These are phyloP conservation scores for Sporothrix pseudoabietina DNA, from an alignment of 2,329 filamentous ascomycete species.

Conservation along the genomic window DNA sequence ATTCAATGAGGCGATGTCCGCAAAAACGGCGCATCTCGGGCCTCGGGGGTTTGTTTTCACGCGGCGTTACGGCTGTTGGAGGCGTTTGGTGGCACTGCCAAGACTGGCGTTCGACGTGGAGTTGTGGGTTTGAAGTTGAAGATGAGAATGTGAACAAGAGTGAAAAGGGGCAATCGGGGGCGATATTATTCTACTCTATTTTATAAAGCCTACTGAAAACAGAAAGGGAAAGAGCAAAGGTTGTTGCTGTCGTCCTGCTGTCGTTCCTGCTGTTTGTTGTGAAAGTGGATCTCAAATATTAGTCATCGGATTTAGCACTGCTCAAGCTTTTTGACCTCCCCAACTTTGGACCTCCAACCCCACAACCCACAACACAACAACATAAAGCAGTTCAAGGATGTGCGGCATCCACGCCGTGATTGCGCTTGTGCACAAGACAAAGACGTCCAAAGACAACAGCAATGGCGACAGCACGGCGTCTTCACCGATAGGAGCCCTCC, in stretches of 20 bases:
- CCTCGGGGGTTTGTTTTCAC: neutral
- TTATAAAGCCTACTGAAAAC: too few relatives aligned
- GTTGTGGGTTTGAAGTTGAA: neutral
- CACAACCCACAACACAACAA: neutral
- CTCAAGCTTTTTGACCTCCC: neutral
- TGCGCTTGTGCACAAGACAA: conserved; percentile 39
- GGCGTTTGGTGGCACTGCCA: neutral
- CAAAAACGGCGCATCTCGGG: conserved; percentile 21
- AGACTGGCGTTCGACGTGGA: neutral
- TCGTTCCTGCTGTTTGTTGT: neutral
- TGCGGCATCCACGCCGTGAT: conserved; percentile 63
- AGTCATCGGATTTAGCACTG: neutral
- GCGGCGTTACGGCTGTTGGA: neutral
- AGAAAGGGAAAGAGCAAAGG: too few relatives aligned
- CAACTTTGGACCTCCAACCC: neutral
- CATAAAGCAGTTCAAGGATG: conserved; percentile 45
- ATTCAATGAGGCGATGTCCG: neutral
- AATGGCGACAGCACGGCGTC: conserved; percentile 33
- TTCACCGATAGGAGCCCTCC: conserved; percentile 34
- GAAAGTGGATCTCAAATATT: neutral
- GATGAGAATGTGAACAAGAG: too few relatives aligned
- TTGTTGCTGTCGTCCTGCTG: too few relatives aligned
- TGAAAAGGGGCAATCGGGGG: too few relatives aligned
- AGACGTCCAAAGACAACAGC: neutral
- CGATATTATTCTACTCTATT: too few relatives aligned